Conservation (phyloP, 495 filamentous ascomycete species). For the Coniosporium apollinis region DNA sequence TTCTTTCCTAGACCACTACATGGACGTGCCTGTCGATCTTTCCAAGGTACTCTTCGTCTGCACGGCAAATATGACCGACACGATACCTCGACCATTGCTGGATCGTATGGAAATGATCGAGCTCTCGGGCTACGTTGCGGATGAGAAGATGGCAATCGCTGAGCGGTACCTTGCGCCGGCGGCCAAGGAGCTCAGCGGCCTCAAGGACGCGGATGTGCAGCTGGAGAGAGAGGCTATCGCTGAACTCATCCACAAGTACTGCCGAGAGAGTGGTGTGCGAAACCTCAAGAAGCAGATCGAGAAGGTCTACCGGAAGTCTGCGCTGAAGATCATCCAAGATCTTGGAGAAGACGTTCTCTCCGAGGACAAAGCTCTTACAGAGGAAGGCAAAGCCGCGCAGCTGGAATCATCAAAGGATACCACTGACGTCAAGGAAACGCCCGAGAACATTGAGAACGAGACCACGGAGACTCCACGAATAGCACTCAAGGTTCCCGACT, state of each 20-base stretch:
- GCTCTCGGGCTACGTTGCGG: constrained; percentile 88
- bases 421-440: constrained; percentile 38
- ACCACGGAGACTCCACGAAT: constrained; percentile 62
- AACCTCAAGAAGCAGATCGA: constrained; percentile 99
- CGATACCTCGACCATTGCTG: constrained; percentile 82
- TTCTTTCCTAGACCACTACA: constrained; percentile 95
- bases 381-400: constrained; percentile 71
- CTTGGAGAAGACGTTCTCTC: constrained; percentile 72
- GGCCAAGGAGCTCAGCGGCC: constrained; percentile 75
- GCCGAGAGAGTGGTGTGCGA: constrained; percentile 88
- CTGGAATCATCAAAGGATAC: constrained; percentile 48
- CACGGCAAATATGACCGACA: constrained; percentile 98
- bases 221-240: constrained; percentile 72
- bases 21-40: constrained; percentile 96
- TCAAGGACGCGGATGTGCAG: constrained; percentile 81
- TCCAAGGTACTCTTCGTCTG: constrained; percentile 98
- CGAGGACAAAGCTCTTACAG: constrained; percentile 70
- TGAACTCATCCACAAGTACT: constrained; percentile 97
- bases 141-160: constrained; percentile 99
- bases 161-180: constrained; percentile 81
- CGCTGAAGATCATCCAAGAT: constrained; percentile 91
- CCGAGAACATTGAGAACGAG: constrained; percentile 44
- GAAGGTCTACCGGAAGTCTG: constrained; percentile 95
- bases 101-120: constrained; percentile 98
- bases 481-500: constrained; percentile 70